Base-by-base conservation (phyloP, 179 eudicot genomes). In the Spergularia azorica region DNA sequence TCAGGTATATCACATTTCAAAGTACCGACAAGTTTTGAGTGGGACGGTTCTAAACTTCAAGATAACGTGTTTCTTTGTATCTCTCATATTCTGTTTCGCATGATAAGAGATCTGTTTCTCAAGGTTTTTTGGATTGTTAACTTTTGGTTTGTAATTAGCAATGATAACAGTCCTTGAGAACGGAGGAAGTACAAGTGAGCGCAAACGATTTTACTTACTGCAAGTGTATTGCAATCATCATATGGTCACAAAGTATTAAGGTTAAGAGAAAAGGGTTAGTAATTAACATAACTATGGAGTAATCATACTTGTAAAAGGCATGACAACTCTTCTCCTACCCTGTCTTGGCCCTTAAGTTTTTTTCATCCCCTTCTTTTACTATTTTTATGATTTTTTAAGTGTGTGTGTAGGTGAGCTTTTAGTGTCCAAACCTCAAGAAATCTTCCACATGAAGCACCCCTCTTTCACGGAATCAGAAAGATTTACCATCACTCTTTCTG, bases 301-400 rank as follows among this genome's bases (percentile, higher is more conserved):
- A 73, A 68, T 76, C 48, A 81, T 72, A 79, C 50, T 70, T 73
- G 79, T 80, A 77, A 83, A 88, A 88, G 87, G 78, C 78, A 74
- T 66, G 82, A 79, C 79, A 75, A 81, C 74, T 70, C 72, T 71
- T 80, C 79, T 80, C 84, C 83, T 76, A 83, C 83, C 86, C 73
- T 82, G 83, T 81, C 91, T 86, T 91, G 79, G 80, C 74, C 63
- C 68, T 71, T 80, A 91, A 84, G 93, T 67, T 83, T 86, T 80
- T 81, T 71, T 50, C 20, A 1, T 26, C 32, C 32, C 32, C 36
- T 18, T 15, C n/a, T 70, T 59, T 73, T 81, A 79, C 67, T 71
- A 15, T 18, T 4, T 15, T 48, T 63, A 8, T 5, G 50, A 10
- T n/a, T 50, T 16, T 8, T 51, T 38, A 16, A 61, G 41, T 6